A percentile compares a stretch with the other conserved stretches of the same genome.
Conservation (phyloP, 345 rosid genomes). For the Salix caprea region DNA sequence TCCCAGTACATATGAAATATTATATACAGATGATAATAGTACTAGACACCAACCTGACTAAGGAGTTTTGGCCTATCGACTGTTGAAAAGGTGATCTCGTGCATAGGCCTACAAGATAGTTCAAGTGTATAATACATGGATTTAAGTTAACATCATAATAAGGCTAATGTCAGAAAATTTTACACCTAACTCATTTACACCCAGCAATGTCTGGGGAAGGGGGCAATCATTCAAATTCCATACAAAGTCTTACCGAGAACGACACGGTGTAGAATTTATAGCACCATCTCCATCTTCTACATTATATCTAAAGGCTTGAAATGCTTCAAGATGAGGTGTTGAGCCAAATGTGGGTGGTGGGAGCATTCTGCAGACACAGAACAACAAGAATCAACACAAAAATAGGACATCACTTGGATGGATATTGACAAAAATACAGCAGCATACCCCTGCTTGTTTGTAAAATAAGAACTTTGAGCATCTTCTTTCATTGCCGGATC, state of each 20-base stretch:
- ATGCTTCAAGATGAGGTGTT: constrained; percentile 67
- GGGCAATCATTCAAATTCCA: not conserved
- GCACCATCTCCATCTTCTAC: constrained; percentile 59
- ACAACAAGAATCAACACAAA: not conserved
- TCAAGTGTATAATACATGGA: not conserved
- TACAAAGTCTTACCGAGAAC: constrained; percentile 29
- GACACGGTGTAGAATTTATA: constrained; percentile 37
- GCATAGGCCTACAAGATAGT: constrained; percentile 75
- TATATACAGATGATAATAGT: not conserved
- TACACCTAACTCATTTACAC: not conserved
- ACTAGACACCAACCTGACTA: constrained; percentile 58
- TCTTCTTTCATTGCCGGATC: constrained; percentile 67
- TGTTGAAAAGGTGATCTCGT: constrained; percentile 94
- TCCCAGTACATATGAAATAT: not conserved
- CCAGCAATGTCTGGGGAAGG: not conserved
- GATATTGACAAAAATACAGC: constrained; percentile 2
- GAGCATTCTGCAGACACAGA: constrained; percentile 39
- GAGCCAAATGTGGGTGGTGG: constrained; percentile 98
- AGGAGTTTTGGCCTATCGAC: constrained; percentile 92
- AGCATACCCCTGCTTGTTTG: constrained; percentile 52
- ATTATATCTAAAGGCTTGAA: constrained; percentile 43
- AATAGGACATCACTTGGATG: not conserved
- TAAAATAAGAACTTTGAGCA: constrained; percentile 61
- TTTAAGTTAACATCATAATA: constrained; percentile 1
- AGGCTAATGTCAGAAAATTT: not conserved